Conservation (phyloP, 1,139 yeast genomes). For the Candida albicans region DNA sequence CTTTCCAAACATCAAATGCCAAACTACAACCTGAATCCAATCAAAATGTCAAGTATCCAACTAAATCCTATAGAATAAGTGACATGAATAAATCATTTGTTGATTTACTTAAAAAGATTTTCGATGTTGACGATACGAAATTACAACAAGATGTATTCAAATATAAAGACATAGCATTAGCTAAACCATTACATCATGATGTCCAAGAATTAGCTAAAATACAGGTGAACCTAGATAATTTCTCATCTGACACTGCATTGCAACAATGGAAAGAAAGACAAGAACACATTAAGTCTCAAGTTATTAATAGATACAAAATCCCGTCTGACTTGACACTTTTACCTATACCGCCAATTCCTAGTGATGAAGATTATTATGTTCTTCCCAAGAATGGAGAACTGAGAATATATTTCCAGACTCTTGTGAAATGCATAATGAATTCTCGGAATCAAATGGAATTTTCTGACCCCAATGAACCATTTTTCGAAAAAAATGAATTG, state of each 20-base stretch:
- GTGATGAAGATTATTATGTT: slow-evolving; percentile 38
- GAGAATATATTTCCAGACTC: slow-evolving; percentile 6
- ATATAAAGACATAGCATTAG: slow-evolving; percentile 43
- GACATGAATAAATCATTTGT: slow-evolving; percentile 51
- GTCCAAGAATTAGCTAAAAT: slow-evolving; percentile 25
- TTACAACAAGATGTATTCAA: slow-evolving; percentile 53
- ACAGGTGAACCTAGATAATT: slow-evolving; percentile 18
- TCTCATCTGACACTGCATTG: slow-evolving; percentile 40
- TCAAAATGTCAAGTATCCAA: slow-evolving; percentile 25
- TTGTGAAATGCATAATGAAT: slow-evolving; percentile 13
- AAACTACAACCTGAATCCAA: slow-evolving; percentile 10
- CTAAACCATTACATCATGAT: slow-evolving; percentile 46
- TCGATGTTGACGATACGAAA: slow-evolving; percentile 37
- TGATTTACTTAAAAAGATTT: slow-evolving; percentile 38
- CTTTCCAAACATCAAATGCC: slow-evolving; percentile 26
- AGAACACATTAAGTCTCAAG: slow-evolving; percentile 32
- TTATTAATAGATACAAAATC: slow-evolving; percentile 41
- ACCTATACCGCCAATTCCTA: slow-evolving; percentile 30
- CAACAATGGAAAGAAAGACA: slow-evolving; percentile 56
- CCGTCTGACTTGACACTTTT: slow-evolving; percentile 34
- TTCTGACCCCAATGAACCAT: slow-evolving; percentile 19
- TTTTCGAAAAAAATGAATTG: slow-evolving; percentile 39
- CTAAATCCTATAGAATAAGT: slow-evolving; percentile 48
- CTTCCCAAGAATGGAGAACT: slow-evolving; percentile 31
- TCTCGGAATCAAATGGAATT: slow-evolving; percentile 17